Conservation (phyloP, 345 rosid genomes). For the Sonneratia alba region DNA sequence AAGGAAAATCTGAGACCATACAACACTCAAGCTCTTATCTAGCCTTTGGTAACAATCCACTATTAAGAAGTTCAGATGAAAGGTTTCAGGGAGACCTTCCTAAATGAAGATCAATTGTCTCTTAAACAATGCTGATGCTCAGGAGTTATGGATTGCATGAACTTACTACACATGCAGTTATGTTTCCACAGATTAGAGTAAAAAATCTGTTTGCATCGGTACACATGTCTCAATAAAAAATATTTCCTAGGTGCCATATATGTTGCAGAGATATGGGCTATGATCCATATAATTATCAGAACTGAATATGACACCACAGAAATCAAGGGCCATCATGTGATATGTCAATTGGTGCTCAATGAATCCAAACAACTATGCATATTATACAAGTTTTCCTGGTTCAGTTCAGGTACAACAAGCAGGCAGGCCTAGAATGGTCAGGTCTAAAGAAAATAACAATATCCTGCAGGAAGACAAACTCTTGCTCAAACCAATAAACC, state of each 20-base stretch:
- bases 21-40: not conserved
- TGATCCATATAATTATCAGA: not conserved
- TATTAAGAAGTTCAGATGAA: not conserved
- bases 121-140: not conserved
- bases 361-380: not conserved
- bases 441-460: not conserved
- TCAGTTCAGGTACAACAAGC: not conserved
- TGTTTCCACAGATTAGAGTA: not conserved
- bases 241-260: conserved; percentile 10
- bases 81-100: not conserved
- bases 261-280: not conserved
- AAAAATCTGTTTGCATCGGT: not conserved
- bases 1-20: conserved; percentile 15
- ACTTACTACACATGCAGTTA: not conserved
- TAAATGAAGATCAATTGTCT: not conserved
- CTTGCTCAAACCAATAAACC: not conserved
- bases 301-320: not conserved
- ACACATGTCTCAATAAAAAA: not conserved
- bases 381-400: not conserved
- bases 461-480: not conserved
- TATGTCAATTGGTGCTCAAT: conserved; percentile 3
- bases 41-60: not conserved
- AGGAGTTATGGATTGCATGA: not conserved
- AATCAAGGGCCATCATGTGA: not conserved
- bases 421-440: not conserved